phyloP scores from a whole-genome alignment of 371 early-diverging fungal species.

The Rhizopus stolonifer region DNA sequence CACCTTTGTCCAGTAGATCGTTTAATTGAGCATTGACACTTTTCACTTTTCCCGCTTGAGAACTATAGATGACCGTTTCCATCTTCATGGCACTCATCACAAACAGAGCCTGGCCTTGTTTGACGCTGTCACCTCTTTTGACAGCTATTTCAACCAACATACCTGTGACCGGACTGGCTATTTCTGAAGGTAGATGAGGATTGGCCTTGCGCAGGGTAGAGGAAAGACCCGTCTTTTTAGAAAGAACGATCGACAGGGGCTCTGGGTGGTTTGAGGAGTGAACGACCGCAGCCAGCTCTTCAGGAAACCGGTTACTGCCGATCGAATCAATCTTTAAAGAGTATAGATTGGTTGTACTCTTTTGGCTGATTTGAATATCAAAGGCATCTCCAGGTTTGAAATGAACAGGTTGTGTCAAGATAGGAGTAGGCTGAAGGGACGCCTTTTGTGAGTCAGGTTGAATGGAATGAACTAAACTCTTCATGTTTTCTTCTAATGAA shows the following conservation, averaged over 20 bases:
- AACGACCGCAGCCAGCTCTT: conserved; percentile 26
- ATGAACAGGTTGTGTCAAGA: no score
- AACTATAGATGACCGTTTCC: conserved; percentile 39
- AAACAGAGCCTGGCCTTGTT: conserved; percentile 33
- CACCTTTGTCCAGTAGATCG: conserved; percentile 39
- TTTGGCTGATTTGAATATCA: conserved; percentile 26
- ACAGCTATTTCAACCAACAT: conserved; percentile 41
- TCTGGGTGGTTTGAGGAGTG: conserved; percentile 17
- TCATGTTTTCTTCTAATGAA: conserved; percentile 30
- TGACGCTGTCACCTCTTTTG: conserved; percentile 26
- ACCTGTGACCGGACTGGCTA: conserved; percentile 42
- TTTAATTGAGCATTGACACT: conserved; percentile 23
- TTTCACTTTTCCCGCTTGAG: conserved; percentile 25
- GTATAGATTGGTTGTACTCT: conserved; percentile 8
- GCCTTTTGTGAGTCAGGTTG: no score
- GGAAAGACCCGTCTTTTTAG: conserved; percentile 23
- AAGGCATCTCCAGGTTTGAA: conserved; percentile 46
- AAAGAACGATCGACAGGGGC: conserved; percentile 22
- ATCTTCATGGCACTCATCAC: conserved; percentile 51
- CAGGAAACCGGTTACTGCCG: conserved; percentile 38
- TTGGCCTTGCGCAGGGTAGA: conserved; percentile 28
- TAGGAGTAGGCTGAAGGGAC: no score
- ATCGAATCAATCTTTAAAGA: conserved; percentile 37
- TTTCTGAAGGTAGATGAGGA: conserved; percentile 19
- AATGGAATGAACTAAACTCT: conserved; percentile 13